phyloP scores from a whole-genome alignment of 2,329 filamentous ascomycete genomes.

The Coniella vitis region DNA sequence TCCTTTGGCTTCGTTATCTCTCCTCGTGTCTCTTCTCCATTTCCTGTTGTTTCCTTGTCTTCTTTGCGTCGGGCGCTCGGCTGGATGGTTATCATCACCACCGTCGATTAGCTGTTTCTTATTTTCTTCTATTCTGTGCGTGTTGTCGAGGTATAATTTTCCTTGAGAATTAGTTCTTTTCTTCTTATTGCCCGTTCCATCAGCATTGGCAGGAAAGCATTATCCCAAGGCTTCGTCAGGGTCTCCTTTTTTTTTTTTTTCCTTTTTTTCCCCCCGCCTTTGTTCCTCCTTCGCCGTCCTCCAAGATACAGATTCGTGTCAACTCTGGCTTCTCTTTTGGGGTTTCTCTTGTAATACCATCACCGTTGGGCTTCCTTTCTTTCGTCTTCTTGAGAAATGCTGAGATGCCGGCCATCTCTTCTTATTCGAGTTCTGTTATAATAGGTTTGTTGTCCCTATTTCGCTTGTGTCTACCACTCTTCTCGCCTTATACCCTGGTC shows the following conservation, averaged over 20 bases:
- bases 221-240: not conserved
- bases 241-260: not conserved
- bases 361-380: slow-evolving; percentile 20
- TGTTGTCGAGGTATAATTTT: too few species aligned
- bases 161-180: too few species aligned
- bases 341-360: slow-evolving; percentile 22
- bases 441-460: slow-evolving; percentile 26
- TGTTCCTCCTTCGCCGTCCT: not conserved
- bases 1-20: not conserved
- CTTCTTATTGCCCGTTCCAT: too few species aligned
- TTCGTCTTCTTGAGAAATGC: slow-evolving; percentile 19
- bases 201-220: too few species aligned
- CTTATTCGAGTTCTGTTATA: slow-evolving; percentile 21
- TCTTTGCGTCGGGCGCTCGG: slow-evolving; percentile 5
- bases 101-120: not conserved
- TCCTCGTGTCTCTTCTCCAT: not conserved
- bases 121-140: not conserved
- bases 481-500: not conserved
- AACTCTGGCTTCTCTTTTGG: slow-evolving; percentile 15
- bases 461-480: slow-evolving; percentile 15
- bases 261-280: not conserved
- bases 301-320: slow-evolving; percentile 3
- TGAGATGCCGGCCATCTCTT: slow-evolving; percentile 29
- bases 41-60: slow-evolving; percentile 2
- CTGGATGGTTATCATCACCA: not conserved